Percentiles rank a stretch among this genome's conserved stretches.
Conservation (phyloP, 257 asterid genomes). For the Jacaranda copaia region DNA sequence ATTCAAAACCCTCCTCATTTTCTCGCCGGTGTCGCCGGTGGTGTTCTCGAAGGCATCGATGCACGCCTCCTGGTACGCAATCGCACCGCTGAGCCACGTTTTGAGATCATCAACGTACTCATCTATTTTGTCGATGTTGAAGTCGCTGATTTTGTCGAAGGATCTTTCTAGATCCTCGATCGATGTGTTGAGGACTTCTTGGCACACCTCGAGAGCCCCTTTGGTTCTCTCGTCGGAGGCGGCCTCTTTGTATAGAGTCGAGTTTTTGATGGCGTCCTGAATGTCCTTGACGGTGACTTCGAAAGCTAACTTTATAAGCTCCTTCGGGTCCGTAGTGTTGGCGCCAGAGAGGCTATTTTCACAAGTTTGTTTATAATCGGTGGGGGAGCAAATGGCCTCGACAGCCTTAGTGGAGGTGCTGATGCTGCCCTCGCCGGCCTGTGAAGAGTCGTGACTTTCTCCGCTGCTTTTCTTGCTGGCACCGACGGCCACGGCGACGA, state of each 20-base stretch:
- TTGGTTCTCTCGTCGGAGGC: slow-evolving; percentile 54
- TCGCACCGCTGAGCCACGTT: slow-evolving; percentile 79
- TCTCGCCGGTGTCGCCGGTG: slow-evolving; percentile 59
- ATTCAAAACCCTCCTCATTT: slow-evolving; percentile 61
- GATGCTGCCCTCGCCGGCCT: slow-evolving; percentile 4
- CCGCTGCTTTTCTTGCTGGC: slow-evolving; percentile 30
- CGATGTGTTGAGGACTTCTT: slow-evolving; percentile 57
- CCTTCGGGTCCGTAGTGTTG: slow-evolving; percentile 55
- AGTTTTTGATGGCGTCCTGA: slow-evolving; percentile 45
- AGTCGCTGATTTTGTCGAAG: slow-evolving; percentile 35
- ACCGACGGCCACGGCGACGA: slow-evolving; percentile 49
- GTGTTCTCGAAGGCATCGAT: slow-evolving; percentile 68
- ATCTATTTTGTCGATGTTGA: slow-evolving; percentile 40
- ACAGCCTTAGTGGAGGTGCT: slow-evolving; percentile 54
- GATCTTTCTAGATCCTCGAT: slow-evolving; percentile 59
- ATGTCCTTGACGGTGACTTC: slow-evolving; percentile 50
- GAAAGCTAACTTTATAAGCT: slow-evolving; percentile 57
- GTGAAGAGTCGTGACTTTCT: not conserved
- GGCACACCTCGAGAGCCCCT: slow-evolving; percentile 63
- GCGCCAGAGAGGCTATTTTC: slow-evolving; percentile 49
- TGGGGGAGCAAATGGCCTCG: slow-evolving; percentile 57
- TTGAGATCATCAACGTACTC: slow-evolving; percentile 59
- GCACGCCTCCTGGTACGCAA: slow-evolving; percentile 70
- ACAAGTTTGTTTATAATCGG: slow-evolving; percentile 64
- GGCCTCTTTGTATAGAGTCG: slow-evolving; percentile 45